Base-by-base conservation (phyloP, 768 basidiomycete species). In the Trametes meyenii region DNA sequence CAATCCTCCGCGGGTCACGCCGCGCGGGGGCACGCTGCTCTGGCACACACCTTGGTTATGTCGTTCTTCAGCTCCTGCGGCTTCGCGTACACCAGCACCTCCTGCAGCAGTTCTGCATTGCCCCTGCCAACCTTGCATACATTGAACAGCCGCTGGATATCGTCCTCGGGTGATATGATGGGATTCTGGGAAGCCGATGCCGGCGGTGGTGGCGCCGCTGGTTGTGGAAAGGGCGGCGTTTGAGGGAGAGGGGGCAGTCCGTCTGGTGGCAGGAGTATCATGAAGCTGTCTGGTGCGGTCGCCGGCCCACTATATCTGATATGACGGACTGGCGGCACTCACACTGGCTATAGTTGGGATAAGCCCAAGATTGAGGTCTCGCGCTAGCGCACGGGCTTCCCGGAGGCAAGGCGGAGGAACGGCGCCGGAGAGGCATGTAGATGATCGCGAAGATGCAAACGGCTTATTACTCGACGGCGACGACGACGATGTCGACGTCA, bases 91-190 rank as follows among this genome's bases (percentile, higher is more conserved):
- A 81, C 80, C 49, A 96, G 74, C 0, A 91, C 83, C 69, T 95
- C 85, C 26, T 82, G 81, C 19, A 96, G 78, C 3, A 96, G 68
- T 48, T 80, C 78, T 0, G 94, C 93, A 67, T 93, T 92, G 23
- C 89, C 89, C 60, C 83, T 82, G 2, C 88, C 94, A 45, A 93
- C 85, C 62, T 84, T 87, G 74, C 92, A 93, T 69, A 95, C 92
- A 64, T 91, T 85, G 68, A 90, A 85, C 49, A 96, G 74, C 23
- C 90, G 81, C 29, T 86, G 79, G 53, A 94, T 88, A 67, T 96
- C 92, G 67, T 96, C 94, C 43, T 94, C 90, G 39, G 59, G 51
- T 7, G 60, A 65, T 26, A 65, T 61, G 40, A 65, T 48, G 17
- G 60, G 50, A 35, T 23, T 50, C 12, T 39, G 60, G n/a, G 55